A percentile compares a stretch with the other conserved stretches of the same genome.
phyloP scores from a whole-genome alignment of 176 grass and related monocot species.

The Phyllostachys edulis region DNA sequence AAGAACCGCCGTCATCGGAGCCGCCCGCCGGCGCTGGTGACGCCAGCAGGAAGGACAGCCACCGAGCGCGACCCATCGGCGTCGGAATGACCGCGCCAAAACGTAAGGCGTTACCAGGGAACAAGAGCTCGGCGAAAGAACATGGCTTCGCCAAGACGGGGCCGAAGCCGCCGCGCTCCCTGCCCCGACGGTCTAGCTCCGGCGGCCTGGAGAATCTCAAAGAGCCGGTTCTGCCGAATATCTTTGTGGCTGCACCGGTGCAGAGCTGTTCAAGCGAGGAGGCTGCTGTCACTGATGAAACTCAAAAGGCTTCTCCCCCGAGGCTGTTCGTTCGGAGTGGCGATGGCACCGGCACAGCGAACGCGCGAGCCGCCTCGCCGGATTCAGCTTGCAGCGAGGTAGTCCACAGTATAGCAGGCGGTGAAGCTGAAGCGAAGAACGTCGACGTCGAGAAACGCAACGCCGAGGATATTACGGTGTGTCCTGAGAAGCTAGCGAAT shows the following conservation, averaged over 20 bases:
- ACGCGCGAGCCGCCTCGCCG: neutral
- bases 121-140: conserved; percentile 6
- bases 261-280: neutral
- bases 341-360: neutral
- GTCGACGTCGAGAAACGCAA: neutral
- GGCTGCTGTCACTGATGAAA: neutral
- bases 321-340: neutral
- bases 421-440: neutral
- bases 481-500: neutral
- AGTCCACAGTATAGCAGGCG: neutral
- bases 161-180: conserved; percentile 29
- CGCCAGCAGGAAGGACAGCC: neutral
- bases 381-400: conserved; percentile 11
- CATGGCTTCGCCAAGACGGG: neutral
- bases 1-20: conserved; percentile 19
- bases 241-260: neutral
- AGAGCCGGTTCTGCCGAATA: neutral
- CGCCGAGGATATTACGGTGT: neutral
- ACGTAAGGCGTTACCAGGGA: neutral
- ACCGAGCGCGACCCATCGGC: neutral
- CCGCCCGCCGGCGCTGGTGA: neutral
- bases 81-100: neutral
- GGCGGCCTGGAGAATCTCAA: neutral
- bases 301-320: neutral
- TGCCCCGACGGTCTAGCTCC: conserved; percentile 19